A percentile compares a stretch with the other conserved stretches of the same genome.
Evolutionary conservation across 768 basidiomycete species (phyloP).

Genomic region (Kwoniella botswanensis): DNA sequence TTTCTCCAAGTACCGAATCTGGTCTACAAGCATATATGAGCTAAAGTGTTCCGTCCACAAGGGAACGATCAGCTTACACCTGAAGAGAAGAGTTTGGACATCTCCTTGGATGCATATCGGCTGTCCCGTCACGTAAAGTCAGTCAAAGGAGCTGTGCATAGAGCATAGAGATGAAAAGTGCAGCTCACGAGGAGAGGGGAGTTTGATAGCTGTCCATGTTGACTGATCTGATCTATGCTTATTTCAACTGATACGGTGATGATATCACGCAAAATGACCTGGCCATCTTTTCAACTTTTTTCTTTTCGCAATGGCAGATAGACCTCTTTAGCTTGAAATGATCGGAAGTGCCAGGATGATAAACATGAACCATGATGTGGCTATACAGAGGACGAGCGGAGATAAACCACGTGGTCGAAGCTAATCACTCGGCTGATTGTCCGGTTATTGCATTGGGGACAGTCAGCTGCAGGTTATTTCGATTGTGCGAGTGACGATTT

Average conservation of each 20-base stretch:
- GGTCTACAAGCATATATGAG: constrained; percentile 64
- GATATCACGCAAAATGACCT: background rate
- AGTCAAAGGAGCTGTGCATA: background rate
- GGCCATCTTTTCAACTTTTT: background rate
- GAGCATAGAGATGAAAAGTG: background rate
- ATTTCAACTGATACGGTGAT: background rate
- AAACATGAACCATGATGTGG: background rate
- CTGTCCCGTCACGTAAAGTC: constrained; percentile 60
- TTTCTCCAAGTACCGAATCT: constrained; percentile 94
- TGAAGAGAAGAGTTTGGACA: constrained; percentile 95
- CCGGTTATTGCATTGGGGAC: constrained; percentile 15
- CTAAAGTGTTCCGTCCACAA: background rate
- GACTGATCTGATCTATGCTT: background rate
- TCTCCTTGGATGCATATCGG: constrained; percentile 99
- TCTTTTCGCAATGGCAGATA: background rate
- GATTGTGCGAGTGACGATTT: background rate
- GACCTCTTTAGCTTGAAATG: background rate
- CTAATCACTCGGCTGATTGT: background rate
- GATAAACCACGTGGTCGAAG: background rate
- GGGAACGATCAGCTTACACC: constrained; percentile 64
- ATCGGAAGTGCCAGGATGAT: background rate
- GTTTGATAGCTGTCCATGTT: constrained; percentile 59
- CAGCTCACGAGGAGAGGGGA: constrained; percentile 57
- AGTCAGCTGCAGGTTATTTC: constrained; percentile 1
- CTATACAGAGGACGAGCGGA: background rate